Base-by-base conservation (phyloP, 2,329 filamentous ascomycete species). In the Aspergillus aculeatus region DNA sequence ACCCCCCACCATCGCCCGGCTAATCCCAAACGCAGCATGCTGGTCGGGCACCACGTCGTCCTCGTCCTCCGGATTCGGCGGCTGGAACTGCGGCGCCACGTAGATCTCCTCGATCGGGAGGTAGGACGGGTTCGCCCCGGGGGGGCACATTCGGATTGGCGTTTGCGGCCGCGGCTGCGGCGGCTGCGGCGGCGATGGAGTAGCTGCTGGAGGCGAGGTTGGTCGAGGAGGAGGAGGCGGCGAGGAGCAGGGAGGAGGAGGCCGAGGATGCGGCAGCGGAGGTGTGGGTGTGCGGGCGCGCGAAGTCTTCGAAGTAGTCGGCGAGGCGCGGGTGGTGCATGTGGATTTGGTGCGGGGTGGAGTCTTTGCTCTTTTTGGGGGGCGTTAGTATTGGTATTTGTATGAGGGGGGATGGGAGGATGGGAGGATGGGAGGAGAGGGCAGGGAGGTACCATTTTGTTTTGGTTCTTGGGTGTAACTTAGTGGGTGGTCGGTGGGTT, bases 21-120 rank as follows among this genome's bases (percentile, higher is more conserved):
- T 81, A 60, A 89, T 89, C 1, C 86, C 86, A 73, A 88, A 89
- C 2, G 85, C 86, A 0, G 86, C 86, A 72, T 88, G 86, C 72
- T 88, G 85, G 65, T 88, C 85, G 0, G 86, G 86, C 14, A 88
- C 85, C 2, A 88, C 83, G 64, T 88, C 86, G 62, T 88, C 86
- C 70, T 89, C 85, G 63, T 88, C 86, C 69, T 88, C 86, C 0
- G 86, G 86, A 62, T 88, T 88, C 14, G 85, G 73, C 0, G 86
- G 86, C 68, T 87, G 84, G 59, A 86, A 82, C 59, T 87, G 82
- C 16, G 83, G 81, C 6, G 82, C 77, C 2, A 89, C 81, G 66
- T 84, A 82, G 69, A 89, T 86, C 50, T 86, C 83, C 70, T 89
- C 86, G 57, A 81, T 75, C n/a, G 81, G 80, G 7, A 82, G 71